These are phyloP conservation scores for Globisporangium polare DNA, from an alignment of 352 stramenopile genomes.

Conservation along the genomic window DNA sequence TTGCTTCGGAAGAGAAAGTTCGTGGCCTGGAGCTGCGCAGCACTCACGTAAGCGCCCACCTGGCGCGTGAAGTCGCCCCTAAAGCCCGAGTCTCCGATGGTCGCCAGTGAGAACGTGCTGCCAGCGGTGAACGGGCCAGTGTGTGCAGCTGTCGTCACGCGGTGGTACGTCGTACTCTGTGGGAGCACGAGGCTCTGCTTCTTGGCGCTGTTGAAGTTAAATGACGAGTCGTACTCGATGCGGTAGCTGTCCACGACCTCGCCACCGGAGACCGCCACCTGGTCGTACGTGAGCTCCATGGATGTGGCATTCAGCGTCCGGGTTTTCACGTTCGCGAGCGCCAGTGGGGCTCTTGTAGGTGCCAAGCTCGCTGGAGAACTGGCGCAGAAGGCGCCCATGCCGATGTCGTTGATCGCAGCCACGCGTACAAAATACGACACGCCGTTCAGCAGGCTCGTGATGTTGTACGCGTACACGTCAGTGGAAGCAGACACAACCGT, in stretches of 20 bases:
- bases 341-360: slow-evolving; percentile 47
- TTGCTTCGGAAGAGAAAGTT: slow-evolving; percentile 51
- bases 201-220: slow-evolving; percentile 24
- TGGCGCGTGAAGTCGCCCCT: slow-evolving; percentile 41
- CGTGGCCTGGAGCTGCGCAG: slow-evolving; percentile 20
- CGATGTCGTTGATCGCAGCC: slow-evolving; percentile 76
- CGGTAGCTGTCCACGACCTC: slow-evolving; percentile 51
- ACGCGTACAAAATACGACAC: slow-evolving; percentile 79
- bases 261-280: slow-evolving; percentile 52
- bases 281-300: slow-evolving; percentile 59
- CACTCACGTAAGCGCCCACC: slow-evolving; percentile 44
- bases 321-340: slow-evolving; percentile 41
- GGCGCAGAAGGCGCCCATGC: slow-evolving; percentile 75
- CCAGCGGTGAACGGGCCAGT: slow-evolving; percentile 58
- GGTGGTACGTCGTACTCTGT: slow-evolving; percentile 41
- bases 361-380: slow-evolving; percentile 20
- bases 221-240: slow-evolving; percentile 42
- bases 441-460: slow-evolving; percentile 50
- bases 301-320: slow-evolving; percentile 29
- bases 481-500: slow-evolving; percentile 21
- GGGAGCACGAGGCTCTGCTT: slow-evolving; percentile 20
- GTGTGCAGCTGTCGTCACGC: slow-evolving; percentile 64
- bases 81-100: slow-evolving; percentile 42
- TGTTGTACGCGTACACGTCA: slow-evolving; percentile 40
- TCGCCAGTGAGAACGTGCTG: slow-evolving; percentile 64